Base-by-base conservation (phyloP, 2,329 filamentous ascomycete genomes). In the Didymella segeticola region DNA sequence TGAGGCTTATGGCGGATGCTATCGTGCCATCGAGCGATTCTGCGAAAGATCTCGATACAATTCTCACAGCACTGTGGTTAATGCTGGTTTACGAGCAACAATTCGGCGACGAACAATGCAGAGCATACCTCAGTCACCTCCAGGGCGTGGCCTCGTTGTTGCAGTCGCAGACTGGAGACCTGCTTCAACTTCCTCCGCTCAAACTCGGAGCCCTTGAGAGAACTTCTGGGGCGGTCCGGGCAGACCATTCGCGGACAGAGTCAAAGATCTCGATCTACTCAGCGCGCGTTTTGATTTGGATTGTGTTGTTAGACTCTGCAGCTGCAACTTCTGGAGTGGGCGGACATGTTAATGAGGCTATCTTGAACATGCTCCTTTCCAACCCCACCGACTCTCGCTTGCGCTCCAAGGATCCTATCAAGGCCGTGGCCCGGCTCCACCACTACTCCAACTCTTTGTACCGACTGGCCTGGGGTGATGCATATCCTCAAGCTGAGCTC, bases 41-140 rank as follows among this genome's bases (percentile, higher is more conserved):
- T 1, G 53, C 63, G 4, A 51, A 67, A 4, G 67, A 75, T 23
- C 57, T 75, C 2, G 71, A 74, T 41, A 59, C 62, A 0, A 66
- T 75, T 20, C 63, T 64, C 12, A 69, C 73, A 1, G 64, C 67
- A 0, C 43, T 75, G 6, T 76, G 72, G 56, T 54, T 77, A 9
- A 75, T 77, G 71, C 63, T 76, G 1, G 36, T 72, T 2, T 77
- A 75, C 29, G 74, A 76, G 57, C 73, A 76, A 47, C 73, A 74
- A 27, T 74, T 70, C 29, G 73, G 73, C n/a, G 74, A 77, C 14
- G 62, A 64, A 1, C 58, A 53, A 10, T 71, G 72, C 17, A 62
- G 57, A 7, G 71, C 72, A 1, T 56, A 71, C 27, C 47, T 63
- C 2, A 71, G 72, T 17, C 73, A 76, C 43, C 62, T 75, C 4